Base-by-base conservation (phyloP, 2,329 filamentous ascomycete genomes). In the Cryphonectria parasitica region DNA sequence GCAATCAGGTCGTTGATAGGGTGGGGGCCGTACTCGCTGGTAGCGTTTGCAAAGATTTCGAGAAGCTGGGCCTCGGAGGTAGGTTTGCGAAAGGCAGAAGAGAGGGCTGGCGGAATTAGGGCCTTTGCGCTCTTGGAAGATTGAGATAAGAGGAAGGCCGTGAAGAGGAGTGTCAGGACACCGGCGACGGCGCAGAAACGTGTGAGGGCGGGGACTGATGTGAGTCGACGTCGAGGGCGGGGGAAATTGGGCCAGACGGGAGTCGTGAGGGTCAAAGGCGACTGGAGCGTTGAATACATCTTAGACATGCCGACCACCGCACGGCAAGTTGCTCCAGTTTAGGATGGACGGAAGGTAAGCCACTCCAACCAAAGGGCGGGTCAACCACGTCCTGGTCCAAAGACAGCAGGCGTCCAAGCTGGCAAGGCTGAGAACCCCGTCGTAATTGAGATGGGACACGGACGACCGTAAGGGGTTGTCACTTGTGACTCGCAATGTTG, bases 1-100 rank as follows among this genome's bases (percentile, higher is more conserved):
- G 77, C 76, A 52, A 86, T 83, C 15, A 86, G 76, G 10, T 78
- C 76, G 71, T 86, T 83, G 73, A 86, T 84, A 4, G 84, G 82
- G 69, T 86, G 84, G 2, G 69, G 67, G 17, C 68, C 68, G 41
- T 45, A 52, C 13, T 45, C 43, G 45, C 66, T 69, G 28, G 66
- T 58, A 64, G 71, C 60, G 49, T 69, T 64, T 62, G 71, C 45
- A 31, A 68, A 36, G 60, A 64, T 31, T 41, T 71, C 67, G 75
- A 69, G 67, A 70, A 74, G 28, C 74, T 73, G 28, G 66, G 70
- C n/a, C 15, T 70, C 56, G 73, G 72, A 31, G 69, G 66, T n/a
- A 58, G 74, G 61, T 67, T 66, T 54, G 60, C 74, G 73, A 49
- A 52, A 71, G 36, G 65, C 72, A 3, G 68, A 70, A 10, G 69